Conservation (phyloP, 2,329 filamentous ascomycete species). For the Huntiella moniliformis region DNA sequence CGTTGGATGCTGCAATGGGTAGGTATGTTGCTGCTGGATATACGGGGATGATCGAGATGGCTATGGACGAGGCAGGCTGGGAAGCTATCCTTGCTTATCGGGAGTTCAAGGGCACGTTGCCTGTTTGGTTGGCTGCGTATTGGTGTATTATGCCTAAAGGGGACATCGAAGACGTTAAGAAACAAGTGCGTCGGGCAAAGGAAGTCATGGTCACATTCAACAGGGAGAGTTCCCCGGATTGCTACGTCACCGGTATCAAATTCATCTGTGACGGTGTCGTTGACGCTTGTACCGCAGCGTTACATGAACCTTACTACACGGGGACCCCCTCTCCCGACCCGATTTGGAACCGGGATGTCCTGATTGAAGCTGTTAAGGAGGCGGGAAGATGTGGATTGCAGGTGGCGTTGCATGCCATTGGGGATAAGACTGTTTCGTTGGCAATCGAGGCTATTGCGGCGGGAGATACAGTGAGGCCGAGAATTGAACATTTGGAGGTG, state of each 20-base stretch:
- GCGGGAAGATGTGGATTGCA: constrained; percentile 37
- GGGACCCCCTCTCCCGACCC: constrained; percentile 25
- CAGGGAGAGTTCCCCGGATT: constrained; percentile 19
- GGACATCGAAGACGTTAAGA: constrained; percentile 23
- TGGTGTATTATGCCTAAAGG: constrained; percentile 35
- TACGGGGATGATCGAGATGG: constrained; percentile 39
- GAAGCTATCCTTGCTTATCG: constrained; percentile 28
- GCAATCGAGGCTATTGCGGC: constrained; percentile 36
- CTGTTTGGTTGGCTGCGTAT: constrained; percentile 33
- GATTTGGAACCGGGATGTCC: constrained; percentile 34
- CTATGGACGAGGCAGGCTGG: constrained; percentile 41
- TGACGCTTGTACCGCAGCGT: constrained; percentile 44
- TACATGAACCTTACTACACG: constrained; percentile 39
- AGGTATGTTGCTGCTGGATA: constrained; percentile 34
- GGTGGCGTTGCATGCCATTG: constrained; percentile 46
- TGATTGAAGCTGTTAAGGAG: constrained; percentile 33
- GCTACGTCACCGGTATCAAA: constrained; percentile 41
- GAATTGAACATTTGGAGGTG: constrained; percentile 48
- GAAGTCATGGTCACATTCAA: constrained; percentile 22
- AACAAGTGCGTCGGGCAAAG: constrained; percentile 31
- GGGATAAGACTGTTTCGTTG: constrained; percentile 37
- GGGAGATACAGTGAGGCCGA: constrained; percentile 30
- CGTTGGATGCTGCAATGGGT: constrained; percentile 28
- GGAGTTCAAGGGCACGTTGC: constrained; percentile 18
- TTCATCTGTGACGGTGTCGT: constrained; percentile 46